A percentile compares a stretch with the other conserved stretches of the same genome.
Evolutionary conservation across 2,329 filamentous ascomycete species (phyloP).

Genomic region (Curvularia verruculosa): DNA sequence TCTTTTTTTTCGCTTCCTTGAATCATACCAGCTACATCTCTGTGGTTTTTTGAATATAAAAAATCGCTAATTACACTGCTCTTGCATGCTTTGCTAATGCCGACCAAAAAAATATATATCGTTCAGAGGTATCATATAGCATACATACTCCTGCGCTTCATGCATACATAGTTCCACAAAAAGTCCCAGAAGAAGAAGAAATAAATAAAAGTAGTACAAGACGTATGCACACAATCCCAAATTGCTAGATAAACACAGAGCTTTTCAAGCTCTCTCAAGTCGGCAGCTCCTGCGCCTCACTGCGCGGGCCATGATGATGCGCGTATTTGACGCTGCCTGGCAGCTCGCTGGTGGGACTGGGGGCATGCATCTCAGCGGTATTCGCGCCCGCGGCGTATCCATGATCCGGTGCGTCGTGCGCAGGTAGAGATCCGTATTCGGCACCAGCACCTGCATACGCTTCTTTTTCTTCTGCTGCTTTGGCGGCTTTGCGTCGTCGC

Average conservation of each 20-base stretch:
- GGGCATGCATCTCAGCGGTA: constrained; percentile 13
- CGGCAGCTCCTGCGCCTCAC: constrained; percentile 10
- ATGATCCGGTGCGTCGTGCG: constrained; percentile 3
- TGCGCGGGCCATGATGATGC: constrained; percentile 8
- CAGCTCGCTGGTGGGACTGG: constrained; percentile 20
- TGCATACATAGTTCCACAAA: no score
- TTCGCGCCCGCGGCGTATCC: neutral
- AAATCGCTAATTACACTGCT: no score
- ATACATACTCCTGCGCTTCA: no score
- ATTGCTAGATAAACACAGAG: no score
- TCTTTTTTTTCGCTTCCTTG: no score
- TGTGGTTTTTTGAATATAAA: no score
- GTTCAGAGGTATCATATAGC: neutral
- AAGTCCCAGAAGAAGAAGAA: no score
- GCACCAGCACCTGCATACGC: neutral
- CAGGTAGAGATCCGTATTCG: constrained; percentile 9
- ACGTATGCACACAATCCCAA: no score
- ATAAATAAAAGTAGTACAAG: neutral
- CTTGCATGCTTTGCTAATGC: no score
- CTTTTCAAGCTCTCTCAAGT: neutral
- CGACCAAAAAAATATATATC: neutral
- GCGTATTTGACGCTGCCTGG: constrained; percentile 28
- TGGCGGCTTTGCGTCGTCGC: constrained; percentile 16
- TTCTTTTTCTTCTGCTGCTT: neutral
- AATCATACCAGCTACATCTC: no score